Percentiles rank a stretch among this genome's conserved stretches.
phyloP scores from a whole-genome alignment of 148 eudicot genomes.

The Rhododendron henanense region DNA sequence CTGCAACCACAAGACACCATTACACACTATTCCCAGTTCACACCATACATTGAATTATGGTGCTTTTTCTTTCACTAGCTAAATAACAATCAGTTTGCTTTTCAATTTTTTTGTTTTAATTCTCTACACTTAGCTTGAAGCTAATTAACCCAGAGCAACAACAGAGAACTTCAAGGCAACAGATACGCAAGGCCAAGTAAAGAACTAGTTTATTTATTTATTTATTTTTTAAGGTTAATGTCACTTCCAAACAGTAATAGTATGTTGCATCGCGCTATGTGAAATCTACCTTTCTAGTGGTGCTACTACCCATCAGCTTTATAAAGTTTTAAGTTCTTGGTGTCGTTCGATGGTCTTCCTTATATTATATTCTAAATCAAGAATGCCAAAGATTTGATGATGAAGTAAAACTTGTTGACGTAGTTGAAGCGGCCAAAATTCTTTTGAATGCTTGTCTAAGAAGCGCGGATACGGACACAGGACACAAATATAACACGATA shows the following conservation, averaged over 20 bases:
- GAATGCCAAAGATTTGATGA: background rate
- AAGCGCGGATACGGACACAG: background rate
- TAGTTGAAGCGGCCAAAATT: background rate
- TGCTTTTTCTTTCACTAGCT: background rate
- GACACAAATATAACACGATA: background rate
- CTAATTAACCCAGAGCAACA: background rate
- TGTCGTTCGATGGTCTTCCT: background rate
- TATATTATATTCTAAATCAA: background rate
- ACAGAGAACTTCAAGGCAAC: background rate
- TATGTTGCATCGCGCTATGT: background rate
- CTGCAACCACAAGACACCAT: background rate
- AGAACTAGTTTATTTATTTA: background rate
- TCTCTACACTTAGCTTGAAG: background rate
- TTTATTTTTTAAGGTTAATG: background rate
- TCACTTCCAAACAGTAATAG: background rate
- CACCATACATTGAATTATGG: background rate
- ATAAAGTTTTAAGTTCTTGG: background rate
- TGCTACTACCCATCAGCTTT: background rate
- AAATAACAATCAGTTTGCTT: background rate
- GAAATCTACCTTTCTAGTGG: background rate
- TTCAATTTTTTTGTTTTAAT: background rate
- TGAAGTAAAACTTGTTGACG: background rate
- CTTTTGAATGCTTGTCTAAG: background rate
- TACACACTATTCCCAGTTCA: background rate
- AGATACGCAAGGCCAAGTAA: background rate